Base-by-base conservation (phyloP, 805 yeast genomes). In the Sugiyamaella smithiae region DNA sequence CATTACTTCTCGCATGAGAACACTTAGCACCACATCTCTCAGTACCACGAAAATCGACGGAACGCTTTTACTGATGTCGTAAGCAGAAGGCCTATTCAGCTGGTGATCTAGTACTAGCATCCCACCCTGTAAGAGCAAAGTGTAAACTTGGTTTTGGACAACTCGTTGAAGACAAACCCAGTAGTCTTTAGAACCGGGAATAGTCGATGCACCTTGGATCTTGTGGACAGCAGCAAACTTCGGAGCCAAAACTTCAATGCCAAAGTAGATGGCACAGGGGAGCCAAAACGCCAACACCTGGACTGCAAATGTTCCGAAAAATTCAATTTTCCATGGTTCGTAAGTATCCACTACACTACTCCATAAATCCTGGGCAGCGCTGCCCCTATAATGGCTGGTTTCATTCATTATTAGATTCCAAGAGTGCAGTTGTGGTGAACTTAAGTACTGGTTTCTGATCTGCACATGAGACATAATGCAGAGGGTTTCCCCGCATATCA, bases 281-380 rank as follows among this genome's bases (percentile, higher is more conserved):
- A 52, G 7, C 53, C 53, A 52, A 35, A 52, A 52, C 12, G 43
- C 32, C 12, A 52, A 1, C 6, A 52, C 8, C 31, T 49, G 53
- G n/a, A 46, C 48, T 5, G 35, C 25, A 2, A 42, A 7, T 7
- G 43, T 46, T 11, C 45, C 45, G 14, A 24, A 20, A 3, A 40
- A 19, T 23, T 46, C 50, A 11, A 46, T 31, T 33, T 32, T 32
- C 20, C 38, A 23, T 6, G 43, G 43, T 2, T 32, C 24, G 33
- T 32, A 46, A 17, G 24, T 29, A 16, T 23, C 22, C 5, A 46
- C 41, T 20, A 32, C 28, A 14, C 11, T 25, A 16, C 23, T 19
- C 50, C 50, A 46, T 19, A 22, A 16, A 12, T 12, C 33, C 3
- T 7, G 11, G 9, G 25, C 32, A 25, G 33, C 11, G 33, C 16